Conservation (phyloP, 768 basidiomycete species). For the Royoungia palumana region DNA sequence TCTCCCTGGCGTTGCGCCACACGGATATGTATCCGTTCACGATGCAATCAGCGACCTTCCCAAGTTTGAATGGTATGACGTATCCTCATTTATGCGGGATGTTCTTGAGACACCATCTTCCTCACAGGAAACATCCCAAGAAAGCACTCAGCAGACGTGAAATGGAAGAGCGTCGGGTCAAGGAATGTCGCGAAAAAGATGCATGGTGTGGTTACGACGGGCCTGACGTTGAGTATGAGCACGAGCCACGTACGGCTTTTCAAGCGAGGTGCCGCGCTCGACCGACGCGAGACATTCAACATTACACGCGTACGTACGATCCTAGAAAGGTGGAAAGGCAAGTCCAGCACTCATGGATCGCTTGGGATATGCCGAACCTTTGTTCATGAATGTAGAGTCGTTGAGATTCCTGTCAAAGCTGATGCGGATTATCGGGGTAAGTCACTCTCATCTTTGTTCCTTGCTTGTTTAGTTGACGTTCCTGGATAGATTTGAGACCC, state of each 20-base stretch:
- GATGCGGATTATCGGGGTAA: conserved; percentile 66
- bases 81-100: neutral
- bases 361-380: neutral
- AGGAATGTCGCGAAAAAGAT: conserved; percentile 37
- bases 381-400: conserved; percentile 40
- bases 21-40: conserved; percentile 56
- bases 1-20: conserved; percentile 49
- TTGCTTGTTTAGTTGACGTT: neutral
- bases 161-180: conserved; percentile 23
- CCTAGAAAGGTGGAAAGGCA: conserved; percentile 57
- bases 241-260: conserved; percentile 35
- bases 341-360: conserved; percentile 8
- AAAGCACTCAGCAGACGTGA: conserved; percentile 5
- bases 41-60: conserved; percentile 76
- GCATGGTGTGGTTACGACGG: conserved; percentile 33
- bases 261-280: conserved; percentile 47
- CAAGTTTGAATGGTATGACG: conserved; percentile 65
- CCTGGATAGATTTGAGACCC: conserved; percentile 30
- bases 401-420: conserved; percentile 53
- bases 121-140: conserved; percentile 25
- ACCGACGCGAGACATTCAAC: conserved; percentile 56
- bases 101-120: neutral
- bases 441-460: conserved; percentile 11
- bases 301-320: conserved; percentile 57
- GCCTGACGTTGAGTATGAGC: conserved; percentile 30